Percentiles rank a stretch among this genome's conserved stretches.
phyloP scores from a whole-genome alignment of 2,329 filamentous ascomycete species.

The Pyrenochaeta sp. region DNA sequence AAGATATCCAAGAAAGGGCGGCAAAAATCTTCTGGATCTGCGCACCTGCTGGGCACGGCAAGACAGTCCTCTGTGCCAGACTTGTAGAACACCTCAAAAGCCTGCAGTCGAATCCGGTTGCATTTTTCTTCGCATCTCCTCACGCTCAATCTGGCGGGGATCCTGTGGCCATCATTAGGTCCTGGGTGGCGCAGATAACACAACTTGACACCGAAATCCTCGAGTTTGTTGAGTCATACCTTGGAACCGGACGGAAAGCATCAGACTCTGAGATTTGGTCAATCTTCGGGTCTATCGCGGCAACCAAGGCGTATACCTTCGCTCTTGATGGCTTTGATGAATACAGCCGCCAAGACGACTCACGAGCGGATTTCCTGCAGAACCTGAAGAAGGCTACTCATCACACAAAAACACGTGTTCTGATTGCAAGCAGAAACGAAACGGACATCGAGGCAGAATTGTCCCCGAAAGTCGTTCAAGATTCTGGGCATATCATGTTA shows the following conservation, averaged over 20 bases:
- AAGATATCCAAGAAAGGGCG: neutral
- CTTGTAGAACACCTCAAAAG: constrained; percentile 31
- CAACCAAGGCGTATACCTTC: constrained; percentile 19
- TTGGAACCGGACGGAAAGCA: constrained; percentile 9
- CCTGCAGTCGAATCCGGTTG: constrained; percentile 3
- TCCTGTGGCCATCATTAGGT: constrained; percentile 37
- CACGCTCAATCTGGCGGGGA: constrained; percentile 27
- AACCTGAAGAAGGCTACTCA: constrained; percentile 6
- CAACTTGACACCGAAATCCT: constrained; percentile 7
- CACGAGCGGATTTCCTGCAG: constrained; percentile 17
- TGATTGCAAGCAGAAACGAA: constrained; percentile 37
- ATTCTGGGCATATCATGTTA: neutral
- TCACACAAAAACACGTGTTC: constrained; percentile 16
- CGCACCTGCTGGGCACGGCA: constrained; percentile 43
- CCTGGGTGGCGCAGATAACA: constrained; percentile 40
- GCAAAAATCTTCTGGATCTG: constrained; percentile 42
- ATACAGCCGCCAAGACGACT: constrained; percentile 21
- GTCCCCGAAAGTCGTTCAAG: constrained; percentile 6
- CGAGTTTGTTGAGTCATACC: constrained; percentile 4
- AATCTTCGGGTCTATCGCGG: constrained; percentile 5
- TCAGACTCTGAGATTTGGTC: constrained; percentile 7
- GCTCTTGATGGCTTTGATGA: constrained; percentile 49
- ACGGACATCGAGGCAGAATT: constrained; percentile 26
- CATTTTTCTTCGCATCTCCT: constrained; percentile 46
- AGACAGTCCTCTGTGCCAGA: constrained; percentile 43